Evolutionary conservation across 2,329 filamentous ascomycete species (phyloP), one percentile per base, ranked within the genome.

Genomic region (Colletotrichum tropicicola): DNA sequence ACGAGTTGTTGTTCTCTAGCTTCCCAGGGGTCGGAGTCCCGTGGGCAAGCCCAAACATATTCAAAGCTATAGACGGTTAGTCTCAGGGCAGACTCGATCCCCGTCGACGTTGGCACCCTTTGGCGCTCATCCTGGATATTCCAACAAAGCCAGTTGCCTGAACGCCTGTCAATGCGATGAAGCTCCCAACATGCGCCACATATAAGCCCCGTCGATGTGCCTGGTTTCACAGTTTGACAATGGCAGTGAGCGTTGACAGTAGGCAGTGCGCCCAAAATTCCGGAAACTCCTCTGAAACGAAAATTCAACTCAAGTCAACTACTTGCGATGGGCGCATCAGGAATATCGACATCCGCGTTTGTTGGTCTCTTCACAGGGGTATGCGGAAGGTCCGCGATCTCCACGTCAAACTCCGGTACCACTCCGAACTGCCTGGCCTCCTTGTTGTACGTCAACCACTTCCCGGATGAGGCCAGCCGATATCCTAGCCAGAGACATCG

Each of bases 401-500:
- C 23, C 3, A 53, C 69, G 9, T 83, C 78, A 39, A 78, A 84
- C n/a, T 77, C 69, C 0, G 71, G 54, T 0, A 70, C 65, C 0
- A 83, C 79, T 0, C 74, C 72, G 56, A 88, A 89, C 2, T 67
- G 68, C 5, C 78, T 75, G 0, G 65, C 48, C 0, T 66, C 44
- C 0, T 72, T 62, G 59, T 86, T 74, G 70, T 85, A 88, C 2
- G 69, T 68, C 1, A 89, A 71, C 79, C 82, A 86, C 37, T 77
- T 78, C 2, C 75, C 74, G 0, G 69, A 56, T 3, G 69, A 67
- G 0, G 84, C 80, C 4, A 90, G 79, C 13, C 75, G 79, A 49
- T 82, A 79, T 0, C 83, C 87, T 0, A 91, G 74, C 78, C 85
- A 89, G 0, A 92, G 71, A 0, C 90, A 84, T 0, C 89, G 80